Evolutionary conservation across 352 stramenopile genomes (phyloP), one percentile per base, ranked within the genome.

Genomic region (Pythium coloratum): DNA sequence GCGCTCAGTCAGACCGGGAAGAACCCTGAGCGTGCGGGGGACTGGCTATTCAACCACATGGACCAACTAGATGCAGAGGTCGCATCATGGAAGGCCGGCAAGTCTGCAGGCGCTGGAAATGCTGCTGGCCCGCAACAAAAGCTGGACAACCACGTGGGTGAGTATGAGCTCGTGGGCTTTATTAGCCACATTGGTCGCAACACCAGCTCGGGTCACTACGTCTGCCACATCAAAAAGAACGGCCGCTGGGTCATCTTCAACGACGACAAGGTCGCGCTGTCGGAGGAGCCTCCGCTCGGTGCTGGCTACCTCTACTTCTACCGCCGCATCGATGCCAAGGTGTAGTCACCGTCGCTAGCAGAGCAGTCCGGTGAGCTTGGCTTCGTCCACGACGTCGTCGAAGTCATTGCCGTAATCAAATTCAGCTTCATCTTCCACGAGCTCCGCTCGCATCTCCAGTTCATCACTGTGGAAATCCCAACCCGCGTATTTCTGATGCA

Each of bases 1-100:
- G 97, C 96, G 0, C 76, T 99, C 20, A 92, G 91, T 59, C 88
- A 98, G 77, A 98, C 90, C 2, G 84, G 85, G 44, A 89, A 94
- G 40, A 91, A 95, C 69, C 81, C 91, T 1, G 97, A 99, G 66
- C 85, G 92, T 51, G 97, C 97, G 0, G 96, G 95, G 28, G 97
- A 99, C 77, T 99, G 97, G 97, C 77, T 99, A 16, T 99, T 99
- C 75, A 98, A 89, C 70, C 95, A 99, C 80, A 98, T 98, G 84
- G 89, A 99, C 49, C 86, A 98, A 72, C 76, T 99, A 44, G 95
- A 99, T 63, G 73, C 67, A 10, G 92, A 95, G 24, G 97, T 99
- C 36, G 87, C 90, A 20, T 71, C 88, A 42, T 91, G 97, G 61
- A 78, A 97, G 62, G 82, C 73, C 44, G 61, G 55, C 28, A 64